A percentile compares a stretch with the other conserved stretches of the same genome.
Evolutionary conservation across 805 yeast genomes (phyloP).

Genomic region (Cephaloascus albidus): DNA sequence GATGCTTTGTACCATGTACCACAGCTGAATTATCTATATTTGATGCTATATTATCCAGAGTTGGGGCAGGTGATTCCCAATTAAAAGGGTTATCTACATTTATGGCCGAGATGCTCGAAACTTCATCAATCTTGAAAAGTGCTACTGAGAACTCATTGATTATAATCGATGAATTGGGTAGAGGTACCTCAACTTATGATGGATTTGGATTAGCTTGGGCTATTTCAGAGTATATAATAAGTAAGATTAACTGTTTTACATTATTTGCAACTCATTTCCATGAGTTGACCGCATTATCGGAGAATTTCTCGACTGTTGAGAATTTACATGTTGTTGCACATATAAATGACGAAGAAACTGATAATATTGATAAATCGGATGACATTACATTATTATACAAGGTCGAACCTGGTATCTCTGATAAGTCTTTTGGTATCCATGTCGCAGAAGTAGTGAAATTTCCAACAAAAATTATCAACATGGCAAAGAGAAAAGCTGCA

Average conservation of each 20-base stretch:
- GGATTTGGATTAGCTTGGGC: slow-evolving; percentile 99
- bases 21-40: slow-evolving; percentile 75
- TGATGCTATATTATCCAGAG: slow-evolving; percentile 89
- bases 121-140: slow-evolving; percentile 75
- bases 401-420: slow-evolving; percentile 95
- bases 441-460: slow-evolving; percentile 95
- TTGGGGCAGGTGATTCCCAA: slow-evolving; percentile 99
- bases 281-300: slow-evolving; percentile 77
- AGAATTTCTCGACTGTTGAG: slow-evolving; percentile 45
- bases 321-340: slow-evolving; percentile 94
- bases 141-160: slow-evolving; percentile 75
- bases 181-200: slow-evolving; percentile 89
- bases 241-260: slow-evolving; percentile 64
- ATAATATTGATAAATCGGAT: slow-evolving; percentile 23
- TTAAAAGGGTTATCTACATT: slow-evolving; percentile 94
- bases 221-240: slow-evolving; percentile 77
- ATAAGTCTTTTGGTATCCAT: slow-evolving; percentile 94
- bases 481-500: slow-evolving; percentile 92
- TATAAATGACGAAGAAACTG: slow-evolving; percentile 37
- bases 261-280: slow-evolving; percentile 97
- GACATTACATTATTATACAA: slow-evolving; percentile 85
- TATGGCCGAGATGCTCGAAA: slow-evolving; percentile 94
- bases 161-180: slow-evolving; percentile 89
- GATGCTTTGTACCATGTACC: slow-evolving; percentile 77
- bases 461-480: slow-evolving; percentile 79